These are phyloP conservation scores for Daucus carota DNA, from an alignment of 129 eudicot species.

Conservation along the genomic window DH1_v3.0 NC_030387.2:1439001-1439500, in stretches of 20 bases:
- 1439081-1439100: neutral
- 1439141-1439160: neutral
- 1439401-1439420: neutral
- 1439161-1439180: neutral
- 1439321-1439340: neutral
- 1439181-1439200: neutral
- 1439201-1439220: neutral
- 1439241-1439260: neutral
- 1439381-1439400: neutral
- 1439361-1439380: neutral
- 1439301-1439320: neutral
- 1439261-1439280: neutral
- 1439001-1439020: neutral
- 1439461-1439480: neutral
- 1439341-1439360: neutral
- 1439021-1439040: neutral
- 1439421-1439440: neutral
- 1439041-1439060: slow-evolving; percentile 1
- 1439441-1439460: neutral
- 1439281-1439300: neutral
- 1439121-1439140: neutral
- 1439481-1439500: no score
- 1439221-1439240: neutral
- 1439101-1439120: neutral
- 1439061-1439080: neutral